Conservation (phyloP, 2,329 filamentous ascomycete species). For the Thermochaetoides dissita region DNA sequence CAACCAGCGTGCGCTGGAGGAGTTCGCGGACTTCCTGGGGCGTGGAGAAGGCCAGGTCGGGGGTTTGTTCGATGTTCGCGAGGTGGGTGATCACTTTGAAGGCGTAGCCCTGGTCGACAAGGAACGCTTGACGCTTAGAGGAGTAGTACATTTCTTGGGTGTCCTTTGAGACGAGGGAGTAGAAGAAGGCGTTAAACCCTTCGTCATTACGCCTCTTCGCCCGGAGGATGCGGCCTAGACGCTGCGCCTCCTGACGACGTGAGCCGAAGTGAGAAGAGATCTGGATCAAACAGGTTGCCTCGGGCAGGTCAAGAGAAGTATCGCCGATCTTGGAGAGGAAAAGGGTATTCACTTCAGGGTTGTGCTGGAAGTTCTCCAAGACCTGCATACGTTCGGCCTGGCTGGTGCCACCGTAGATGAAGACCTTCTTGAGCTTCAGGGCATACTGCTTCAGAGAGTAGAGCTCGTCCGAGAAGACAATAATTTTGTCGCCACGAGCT, state of each 20-base stretch:
- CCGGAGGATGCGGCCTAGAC: constrained; percentile 80
- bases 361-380: constrained; percentile 89
- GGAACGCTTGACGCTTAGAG: constrained; percentile 87
- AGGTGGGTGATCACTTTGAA: constrained; percentile 98
- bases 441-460: constrained; percentile 83
- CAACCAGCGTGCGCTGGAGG: constrained; percentile 75
- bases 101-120: constrained; percentile 94
- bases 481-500: constrained; percentile 87
- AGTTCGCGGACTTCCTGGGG: constrained; percentile 71
- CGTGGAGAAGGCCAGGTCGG: constrained; percentile 65
- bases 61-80: constrained; percentile 75
- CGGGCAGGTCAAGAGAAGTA: constrained; percentile 90
- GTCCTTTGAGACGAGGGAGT: constrained; percentile 92
- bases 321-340: constrained; percentile 97
- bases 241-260: constrained; percentile 88
- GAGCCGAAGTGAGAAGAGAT: constrained; percentile 97
- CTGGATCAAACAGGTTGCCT: constrained; percentile 92
- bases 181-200: constrained; percentile 98
- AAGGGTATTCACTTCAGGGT: constrained; percentile 76
- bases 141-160: constrained; percentile 98
- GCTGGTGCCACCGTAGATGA: constrained; percentile 78
- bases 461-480: constrained; percentile 95
- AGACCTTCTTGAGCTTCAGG: constrained; percentile 68
- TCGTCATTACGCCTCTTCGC: constrained; percentile 95
- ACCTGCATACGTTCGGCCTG: constrained; percentile 77